Evolutionary conservation across 768 basidiomycete genomes (phyloP), one percentile per base, ranked within the genome.

Genomic region (Serendipita sp.): DNA sequence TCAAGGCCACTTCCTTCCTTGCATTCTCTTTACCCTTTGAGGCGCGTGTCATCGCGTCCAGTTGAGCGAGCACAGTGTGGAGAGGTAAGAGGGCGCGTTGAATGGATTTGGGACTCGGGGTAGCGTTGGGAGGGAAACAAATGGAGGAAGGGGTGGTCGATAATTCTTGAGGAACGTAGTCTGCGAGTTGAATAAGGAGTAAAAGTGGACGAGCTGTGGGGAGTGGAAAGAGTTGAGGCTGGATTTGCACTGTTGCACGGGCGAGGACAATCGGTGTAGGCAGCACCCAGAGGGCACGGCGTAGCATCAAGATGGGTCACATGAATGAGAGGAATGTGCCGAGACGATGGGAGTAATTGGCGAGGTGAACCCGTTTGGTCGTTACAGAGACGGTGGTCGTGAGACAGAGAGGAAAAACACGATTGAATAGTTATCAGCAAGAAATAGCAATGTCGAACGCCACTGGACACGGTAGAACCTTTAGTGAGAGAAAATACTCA

Each of bases 131-230:
- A 5, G 53, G 53, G 53, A 58, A 58, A n/a, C 53, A 58, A 31
- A 58, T 33, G 9, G 53, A 58, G 11, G 53, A 58, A 5, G 53
- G 13, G 31, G 53, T 58, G 9, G 53, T 58, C 11, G 53, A 58
- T 24, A 58, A 24, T 58, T 58, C 53, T 58, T 58, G 53, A 22
- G 53, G 53, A 58, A 58, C 31, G n/a, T 58, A 58, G 53, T 58
- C 53, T 26, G 22, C 31, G 53, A 58, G 53, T 58, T 58, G 53
- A 31, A 58, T 33, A n/a, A 58, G 53, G 20, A 58, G 17, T 26
- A 58, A 22, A 33, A 58, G 53, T 17, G 53, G 53, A n/a, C 53
- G 53, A 31, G 53, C 53, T n/a, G 53, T n/a, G 11, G 53, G 53
- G 17, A 58, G 31, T 17, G 53, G 53, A 22, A 58, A 31, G 17